These are phyloP conservation scores for Fragilariopsis cylindrus DNA, from an alignment of 108 stramenopile genomes.

Conservation along the genomic window DNA sequence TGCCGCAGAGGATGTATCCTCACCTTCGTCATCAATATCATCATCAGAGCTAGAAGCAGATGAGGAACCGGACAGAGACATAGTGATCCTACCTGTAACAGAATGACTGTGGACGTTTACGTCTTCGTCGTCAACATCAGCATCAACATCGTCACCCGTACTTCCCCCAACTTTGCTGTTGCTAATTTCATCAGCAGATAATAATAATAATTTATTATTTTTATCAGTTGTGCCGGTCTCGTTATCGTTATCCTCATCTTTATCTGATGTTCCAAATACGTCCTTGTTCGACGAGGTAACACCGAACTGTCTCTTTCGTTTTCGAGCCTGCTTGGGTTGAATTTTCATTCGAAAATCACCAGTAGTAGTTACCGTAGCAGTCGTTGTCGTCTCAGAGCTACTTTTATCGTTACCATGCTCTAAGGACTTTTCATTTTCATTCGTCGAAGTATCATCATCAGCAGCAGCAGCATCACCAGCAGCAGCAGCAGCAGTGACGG, in stretches of 20 bases:
- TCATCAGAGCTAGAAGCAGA: constrained; percentile 5
- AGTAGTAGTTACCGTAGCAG: not conserved
- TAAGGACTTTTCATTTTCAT: no score
- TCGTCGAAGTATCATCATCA: no score
- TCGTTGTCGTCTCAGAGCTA: no score
- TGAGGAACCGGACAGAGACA: not conserved
- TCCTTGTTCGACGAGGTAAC: not conserved
- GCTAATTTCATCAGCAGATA: no score
- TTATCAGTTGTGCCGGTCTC: not conserved
- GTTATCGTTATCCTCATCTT: constrained; percentile 3
- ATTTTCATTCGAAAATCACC: constrained; percentile 24
- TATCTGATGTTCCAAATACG: not conserved
- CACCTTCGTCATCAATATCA: not conserved
- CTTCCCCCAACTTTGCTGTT: no score
- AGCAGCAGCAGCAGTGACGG: no score
- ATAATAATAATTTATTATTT: no score
- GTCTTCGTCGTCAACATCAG: constrained; percentile 2
- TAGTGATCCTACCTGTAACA: not conserved
- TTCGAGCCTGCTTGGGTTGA: constrained; percentile 19
- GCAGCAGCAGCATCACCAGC: no score
- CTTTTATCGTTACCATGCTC: no score
- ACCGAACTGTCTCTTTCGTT: constrained; percentile 12
- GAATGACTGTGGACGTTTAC: not conserved
- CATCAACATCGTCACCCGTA: not conserved
- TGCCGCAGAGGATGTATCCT: not conserved